Percentiles rank a stretch among this genome's conserved stretches.
phyloP scores from a whole-genome alignment of 495 filamentous ascomycete species.

The Penicillium paradoxum region DNA sequence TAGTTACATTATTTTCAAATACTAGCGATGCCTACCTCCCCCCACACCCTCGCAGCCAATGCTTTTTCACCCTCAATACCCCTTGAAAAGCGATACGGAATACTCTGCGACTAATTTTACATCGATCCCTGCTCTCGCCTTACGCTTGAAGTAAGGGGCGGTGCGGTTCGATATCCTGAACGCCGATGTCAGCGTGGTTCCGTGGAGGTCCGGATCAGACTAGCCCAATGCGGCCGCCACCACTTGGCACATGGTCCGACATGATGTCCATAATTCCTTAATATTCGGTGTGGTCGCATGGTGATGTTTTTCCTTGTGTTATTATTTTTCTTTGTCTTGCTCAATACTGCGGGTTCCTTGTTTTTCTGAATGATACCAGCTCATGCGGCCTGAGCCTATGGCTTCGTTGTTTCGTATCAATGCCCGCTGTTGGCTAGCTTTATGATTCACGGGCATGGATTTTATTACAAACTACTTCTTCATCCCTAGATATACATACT shows the following conservation, averaged over 20 bases:
- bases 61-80: not conserved
- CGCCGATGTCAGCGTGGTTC: slow-evolving; percentile 24
- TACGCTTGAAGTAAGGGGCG: not conserved
- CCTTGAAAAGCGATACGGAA: slow-evolving; percentile 1
- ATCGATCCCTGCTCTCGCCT: not conserved
- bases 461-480: slow-evolving; percentile 11
- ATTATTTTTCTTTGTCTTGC: slow-evolving; percentile 11
- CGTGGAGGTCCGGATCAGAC: slow-evolving; percentile 30
- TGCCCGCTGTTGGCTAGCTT: slow-evolving; percentile 29
- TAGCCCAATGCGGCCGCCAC: slow-evolving; percentile 28
- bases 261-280: slow-evolving; percentile 28
- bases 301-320: slow-evolving; percentile 3
- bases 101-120: not conserved
- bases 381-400: slow-evolving; percentile 33
- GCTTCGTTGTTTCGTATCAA: slow-evolving; percentile 25
- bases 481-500: not conserved
- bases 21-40: slow-evolving; percentile 30
- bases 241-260: slow-evolving; percentile 23
- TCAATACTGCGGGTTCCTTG: slow-evolving; percentile 14
- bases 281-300: slow-evolving; percentile 15
- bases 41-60: not conserved
- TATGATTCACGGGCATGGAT: slow-evolving; percentile 34
- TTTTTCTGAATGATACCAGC: slow-evolving; percentile 43
- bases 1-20: slow-evolving; percentile 56
- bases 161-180: slow-evolving; percentile 12